phyloP scores from a whole-genome alignment of 2,329 filamentous ascomycete genomes.

The Atkinsonella hypoxylon region DNA sequence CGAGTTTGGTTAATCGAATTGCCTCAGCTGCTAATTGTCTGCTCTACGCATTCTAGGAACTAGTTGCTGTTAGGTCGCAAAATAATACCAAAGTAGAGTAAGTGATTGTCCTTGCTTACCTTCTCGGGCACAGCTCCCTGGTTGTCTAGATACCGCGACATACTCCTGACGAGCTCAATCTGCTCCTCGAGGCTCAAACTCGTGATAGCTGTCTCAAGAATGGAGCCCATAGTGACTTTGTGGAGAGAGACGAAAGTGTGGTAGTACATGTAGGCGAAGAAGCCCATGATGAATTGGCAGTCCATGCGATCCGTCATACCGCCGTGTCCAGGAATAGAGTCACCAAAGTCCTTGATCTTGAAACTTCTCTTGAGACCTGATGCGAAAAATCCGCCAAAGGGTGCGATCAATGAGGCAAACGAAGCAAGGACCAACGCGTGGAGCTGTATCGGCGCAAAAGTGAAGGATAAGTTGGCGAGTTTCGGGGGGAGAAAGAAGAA shows the following conservation, averaged over 20 bases:
- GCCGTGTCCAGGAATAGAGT: constrained; percentile 93
- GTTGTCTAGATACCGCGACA: constrained; percentile 52
- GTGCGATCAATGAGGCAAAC: constrained; percentile 92
- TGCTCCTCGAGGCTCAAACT: constrained; percentile 84
- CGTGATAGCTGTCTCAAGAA: constrained; percentile 85
- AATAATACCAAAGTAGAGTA: background rate
- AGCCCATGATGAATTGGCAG: constrained; percentile 99
- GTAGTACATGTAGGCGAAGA: constrained; percentile 97
- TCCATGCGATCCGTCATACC: constrained; percentile 99
- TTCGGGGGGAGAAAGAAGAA: constrained; percentile 59
- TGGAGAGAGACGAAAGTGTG: constrained; percentile 91
- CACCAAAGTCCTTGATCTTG: constrained; percentile 99
- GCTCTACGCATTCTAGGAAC: constrained; percentile 13
- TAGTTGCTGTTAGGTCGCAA: background rate
- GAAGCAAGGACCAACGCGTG: constrained; percentile 84
- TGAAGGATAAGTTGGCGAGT: constrained; percentile 48
- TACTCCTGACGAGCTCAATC: constrained; percentile 61
- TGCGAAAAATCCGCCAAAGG: constrained; percentile 96
- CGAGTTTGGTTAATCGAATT: background rate
- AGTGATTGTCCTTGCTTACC: constrained; percentile 11
- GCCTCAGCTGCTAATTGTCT: constrained; percentile 6
- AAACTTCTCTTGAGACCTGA: constrained; percentile 96
- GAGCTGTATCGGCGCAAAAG: constrained; percentile 79
- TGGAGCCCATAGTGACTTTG: constrained; percentile 71
- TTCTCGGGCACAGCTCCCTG: constrained; percentile 36